Conservation (phyloP, 208 protist species). For the Trypanosoma cruzi region DNA sequence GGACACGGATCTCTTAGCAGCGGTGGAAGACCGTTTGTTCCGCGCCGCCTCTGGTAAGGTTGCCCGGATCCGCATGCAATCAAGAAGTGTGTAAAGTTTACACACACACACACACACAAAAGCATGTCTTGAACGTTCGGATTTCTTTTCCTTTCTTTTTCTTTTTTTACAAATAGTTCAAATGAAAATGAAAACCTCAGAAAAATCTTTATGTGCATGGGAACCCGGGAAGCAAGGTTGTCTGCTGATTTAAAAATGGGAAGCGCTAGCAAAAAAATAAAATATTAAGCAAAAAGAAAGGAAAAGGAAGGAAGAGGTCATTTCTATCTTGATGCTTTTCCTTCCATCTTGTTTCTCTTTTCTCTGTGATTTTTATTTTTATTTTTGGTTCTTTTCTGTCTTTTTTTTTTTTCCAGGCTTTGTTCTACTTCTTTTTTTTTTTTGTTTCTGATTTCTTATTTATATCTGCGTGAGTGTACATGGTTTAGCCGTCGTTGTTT, state of each 20-base stretch:
- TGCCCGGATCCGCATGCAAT: constrained; percentile 24
- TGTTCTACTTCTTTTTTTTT: constrained; percentile 14
- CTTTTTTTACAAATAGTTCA: not conserved
- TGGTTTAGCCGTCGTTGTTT: not conserved
- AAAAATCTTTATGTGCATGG: no score
- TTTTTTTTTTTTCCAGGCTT: not conserved
- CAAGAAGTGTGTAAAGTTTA: not conserved
- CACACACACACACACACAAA: not conserved
- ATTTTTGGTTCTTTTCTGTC: not conserved
- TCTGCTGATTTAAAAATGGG: no score
- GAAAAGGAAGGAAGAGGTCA: not conserved
- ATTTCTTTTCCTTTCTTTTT: not conserved
- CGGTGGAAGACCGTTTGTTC: constrained; percentile 91
- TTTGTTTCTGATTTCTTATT: constrained; percentile 2
- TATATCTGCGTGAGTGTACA: not conserved
- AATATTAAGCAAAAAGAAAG: not conserved
- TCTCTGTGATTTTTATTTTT: not conserved
- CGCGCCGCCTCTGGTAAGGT: constrained; percentile 88
- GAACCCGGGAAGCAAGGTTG: no score
- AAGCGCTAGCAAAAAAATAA: not conserved
- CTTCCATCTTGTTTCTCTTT: not conserved
- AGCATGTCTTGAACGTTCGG: not conserved
- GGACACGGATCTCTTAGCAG: constrained; percentile 63
- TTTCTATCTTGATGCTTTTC: not conserved
- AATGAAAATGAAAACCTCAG: not conserved